Base-by-base conservation (phyloP, 768 basidiomycete genomes). In the Artomyces pyxidatus region DNA sequence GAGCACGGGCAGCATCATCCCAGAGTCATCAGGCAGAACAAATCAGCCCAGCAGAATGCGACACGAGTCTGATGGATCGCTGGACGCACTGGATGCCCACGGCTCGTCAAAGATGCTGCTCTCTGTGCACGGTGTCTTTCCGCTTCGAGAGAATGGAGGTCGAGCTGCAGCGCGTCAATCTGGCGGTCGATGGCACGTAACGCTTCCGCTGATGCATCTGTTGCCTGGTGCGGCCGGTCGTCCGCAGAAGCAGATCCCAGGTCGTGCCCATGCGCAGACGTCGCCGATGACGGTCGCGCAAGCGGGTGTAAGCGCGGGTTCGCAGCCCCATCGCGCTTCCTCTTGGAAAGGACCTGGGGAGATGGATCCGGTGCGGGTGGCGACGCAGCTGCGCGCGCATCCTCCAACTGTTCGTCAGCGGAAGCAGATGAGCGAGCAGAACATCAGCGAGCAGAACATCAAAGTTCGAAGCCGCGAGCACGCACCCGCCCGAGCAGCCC, bases 341-440 rank as follows among this genome's bases (percentile, higher is more conserved):
- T n/a, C n/a, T n/a, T n/a, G n/a, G n/a, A n/a, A n/a, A n/a, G n/a
- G n/a, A n/a, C n/a, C n/a, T n/a, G n/a, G n/a, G n/a, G n/a, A n/a
- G n/a, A n/a, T n/a, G n/a, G n/a, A n/a, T n/a, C n/a, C n/a, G n/a
- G n/a, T n/a, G n/a, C n/a, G n/a, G n/a, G n/a, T n/a, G n/a, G n/a
- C n/a, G n/a, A n/a, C n/a, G n/a, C n/a, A 12, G 51, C 29, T 12
- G 30, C 53, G 2, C 42, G 53, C 16, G 47, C 51, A 6, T 45
- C 35, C 32, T 52, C 53, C 17, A 55, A 51, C 54, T 55, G 12
- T 12, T 16, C n/a, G n/a, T n/a, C n/a, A n/a, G n/a, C n/a, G n/a
- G n/a, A n/a, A n/a, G n/a, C n/a, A n/a, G n/a, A n/a, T n/a, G n/a
- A n/a, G n/a, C n/a, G n/a, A n/a, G n/a, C 38, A 8, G 3, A 11